Evolutionary conservation across 495 filamentous ascomycete genomes (phyloP).

Genomic region (Staphylotrichum tortipilum): DNA sequence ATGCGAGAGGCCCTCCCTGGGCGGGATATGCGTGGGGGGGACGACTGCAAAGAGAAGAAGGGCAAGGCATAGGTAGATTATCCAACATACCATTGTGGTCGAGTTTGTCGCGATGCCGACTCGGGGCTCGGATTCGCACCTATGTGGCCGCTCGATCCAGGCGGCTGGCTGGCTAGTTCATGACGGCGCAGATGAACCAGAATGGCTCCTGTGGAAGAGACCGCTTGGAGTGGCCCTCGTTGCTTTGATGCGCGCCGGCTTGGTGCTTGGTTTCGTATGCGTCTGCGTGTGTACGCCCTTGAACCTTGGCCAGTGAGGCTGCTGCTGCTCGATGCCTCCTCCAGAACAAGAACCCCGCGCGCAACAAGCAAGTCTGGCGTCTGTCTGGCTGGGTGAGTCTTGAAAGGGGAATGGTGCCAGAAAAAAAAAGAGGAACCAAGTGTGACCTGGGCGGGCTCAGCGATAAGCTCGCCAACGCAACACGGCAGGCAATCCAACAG

Average conservation of each 20-base stretch:
- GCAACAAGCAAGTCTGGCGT: neutral
- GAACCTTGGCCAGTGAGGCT: no score
- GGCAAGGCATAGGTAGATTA: neutral
- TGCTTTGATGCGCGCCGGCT: no score
- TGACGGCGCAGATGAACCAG: no score
- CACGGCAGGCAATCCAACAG: neutral
- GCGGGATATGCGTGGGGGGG: no score
- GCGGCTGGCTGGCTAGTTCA: constrained; percentile 25
- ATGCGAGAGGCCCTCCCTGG: no score
- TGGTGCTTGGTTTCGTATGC: no score
- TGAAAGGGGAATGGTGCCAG: neutral
- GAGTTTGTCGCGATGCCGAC: neutral
- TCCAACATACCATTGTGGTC: constrained; percentile 17
- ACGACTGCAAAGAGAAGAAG: no score
- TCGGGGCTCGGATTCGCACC: constrained; percentile 11
- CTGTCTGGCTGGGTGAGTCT: neutral
- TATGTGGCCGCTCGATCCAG: constrained; percentile 19
- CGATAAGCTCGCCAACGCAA: neutral
- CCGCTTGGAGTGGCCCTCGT: no score
- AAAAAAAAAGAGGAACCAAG: neutral
- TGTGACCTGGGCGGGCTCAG: neutral
- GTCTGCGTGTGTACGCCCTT: no score
- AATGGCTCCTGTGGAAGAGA: no score
- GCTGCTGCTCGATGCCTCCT: neutral
- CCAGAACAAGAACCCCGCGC: neutral